These are phyloP conservation scores for Myrmaecium sp. DNA, from an alignment of 2,329 filamentous ascomycete species.

Conservation along the genomic window DNA sequence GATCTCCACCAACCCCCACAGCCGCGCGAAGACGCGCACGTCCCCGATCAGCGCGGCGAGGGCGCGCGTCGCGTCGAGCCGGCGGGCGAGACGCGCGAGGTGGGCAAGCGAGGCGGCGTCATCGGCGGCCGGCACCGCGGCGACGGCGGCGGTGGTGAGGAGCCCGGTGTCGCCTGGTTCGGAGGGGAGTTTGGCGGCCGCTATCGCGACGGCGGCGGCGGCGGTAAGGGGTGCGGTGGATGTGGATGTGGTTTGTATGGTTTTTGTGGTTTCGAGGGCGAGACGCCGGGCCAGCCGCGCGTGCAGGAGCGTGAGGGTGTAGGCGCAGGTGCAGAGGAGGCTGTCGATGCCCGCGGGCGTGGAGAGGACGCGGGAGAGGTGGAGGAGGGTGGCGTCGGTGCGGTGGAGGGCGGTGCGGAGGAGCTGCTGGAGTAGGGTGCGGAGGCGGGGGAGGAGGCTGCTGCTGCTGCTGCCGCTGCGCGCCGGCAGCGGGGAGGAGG, in stretches of 20 bases:
- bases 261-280: conserved; percentile 19
- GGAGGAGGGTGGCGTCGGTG: conserved; percentile 16
- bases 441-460: conserved; percentile 2
- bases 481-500: too few relatives aligned
- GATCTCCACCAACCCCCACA: conserved; percentile 63
- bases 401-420: conserved; percentile 8
- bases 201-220: too few relatives aligned
- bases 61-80: conserved; percentile 17
- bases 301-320: conserved; percentile 26
- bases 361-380: conserved; percentile 20
- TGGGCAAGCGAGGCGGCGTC: conserved; percentile 18
- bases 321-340: conserved; percentile 25
- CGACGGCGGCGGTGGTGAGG: conserved; percentile 17
- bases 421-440: conserved; percentile 8
- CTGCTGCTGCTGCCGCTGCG: conserved; percentile 2
- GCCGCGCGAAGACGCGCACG: conserved; percentile 52
- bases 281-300: conserved; percentile 23
- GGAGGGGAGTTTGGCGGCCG: too few relatives aligned
- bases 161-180: too few relatives aligned
- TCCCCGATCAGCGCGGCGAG: conserved; percentile 53
- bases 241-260: too few relatives aligned
- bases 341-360: conserved; percentile 23
- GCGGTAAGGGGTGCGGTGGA: too few relatives aligned
- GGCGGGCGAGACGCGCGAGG: conserved; percentile 16
- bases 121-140: conserved; percentile 25